phyloP scores from a whole-genome alignment of 345 rosid species.

The Camelina hispida region DNA sequence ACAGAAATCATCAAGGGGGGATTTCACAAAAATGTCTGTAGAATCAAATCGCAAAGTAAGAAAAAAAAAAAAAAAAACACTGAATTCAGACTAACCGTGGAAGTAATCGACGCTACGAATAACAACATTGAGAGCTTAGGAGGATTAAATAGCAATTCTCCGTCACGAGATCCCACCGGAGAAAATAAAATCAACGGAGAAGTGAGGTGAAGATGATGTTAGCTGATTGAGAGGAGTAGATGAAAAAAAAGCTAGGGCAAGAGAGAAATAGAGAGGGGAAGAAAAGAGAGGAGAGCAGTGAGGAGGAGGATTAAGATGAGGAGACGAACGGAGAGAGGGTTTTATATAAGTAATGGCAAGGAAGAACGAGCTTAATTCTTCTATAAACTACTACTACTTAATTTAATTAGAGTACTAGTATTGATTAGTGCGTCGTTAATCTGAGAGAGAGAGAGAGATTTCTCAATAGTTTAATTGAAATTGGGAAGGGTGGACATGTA shows the following conservation, averaged over 20 bases:
- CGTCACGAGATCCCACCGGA: conserved; percentile 8
- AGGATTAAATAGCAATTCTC: neutral
- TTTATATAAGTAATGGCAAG: conserved; percentile 40
- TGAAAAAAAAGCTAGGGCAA: conserved; percentile 30
- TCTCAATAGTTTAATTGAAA: too few relatives aligned
- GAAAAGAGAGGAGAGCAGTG: neutral
- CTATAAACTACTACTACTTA: neutral
- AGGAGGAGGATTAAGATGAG: neutral
- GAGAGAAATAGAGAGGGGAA: neutral
- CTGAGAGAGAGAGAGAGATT: too few relatives aligned
- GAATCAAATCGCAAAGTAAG: too few relatives aligned
- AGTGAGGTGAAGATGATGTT: neutral
- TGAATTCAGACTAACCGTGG: too few relatives aligned
- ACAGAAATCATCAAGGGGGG: too few relatives aligned
- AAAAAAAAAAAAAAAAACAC: too few relatives aligned
- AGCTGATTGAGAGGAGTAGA: neutral
- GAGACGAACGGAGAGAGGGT: conserved; percentile 24
- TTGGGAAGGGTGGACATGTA: too few relatives aligned
- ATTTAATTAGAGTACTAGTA: too few relatives aligned
- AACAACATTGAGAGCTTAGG: too few relatives aligned
- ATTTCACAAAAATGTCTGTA: too few relatives aligned
- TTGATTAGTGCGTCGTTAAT: too few relatives aligned
- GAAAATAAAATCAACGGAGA: neutral
- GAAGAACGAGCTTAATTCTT: conserved; percentile 31
- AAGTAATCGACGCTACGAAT: too few relatives aligned